phyloP scores from a whole-genome alignment of 1,139 yeast species.

The Hyphopichia burtonii region DNA sequence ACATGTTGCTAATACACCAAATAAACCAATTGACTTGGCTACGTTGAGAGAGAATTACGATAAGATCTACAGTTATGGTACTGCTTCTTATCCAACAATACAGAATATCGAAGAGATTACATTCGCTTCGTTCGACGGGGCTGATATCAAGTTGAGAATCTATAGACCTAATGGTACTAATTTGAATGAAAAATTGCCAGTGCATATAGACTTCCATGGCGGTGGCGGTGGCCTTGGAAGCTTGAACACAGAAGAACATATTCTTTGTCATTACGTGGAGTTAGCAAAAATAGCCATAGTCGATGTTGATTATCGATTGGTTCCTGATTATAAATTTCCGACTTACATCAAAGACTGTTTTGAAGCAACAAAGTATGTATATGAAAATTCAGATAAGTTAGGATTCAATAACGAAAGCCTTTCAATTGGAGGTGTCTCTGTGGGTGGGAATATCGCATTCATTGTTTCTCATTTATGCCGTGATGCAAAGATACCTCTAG shows the following conservation, averaged over 20 bases:
- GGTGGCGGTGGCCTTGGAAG: slow-evolving; percentile 34
- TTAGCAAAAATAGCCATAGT: slow-evolving; percentile 21
- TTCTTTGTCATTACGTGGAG: slow-evolving; percentile 16
- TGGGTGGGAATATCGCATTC: slow-evolving; percentile 19
- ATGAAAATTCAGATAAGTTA: slow-evolving; percentile 8
- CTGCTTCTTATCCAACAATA: slow-evolving; percentile 17
- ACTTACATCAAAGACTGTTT: slow-evolving; percentile 19
- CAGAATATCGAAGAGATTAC: slow-evolving; percentile 11
- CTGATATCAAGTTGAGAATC: slow-evolving; percentile 17
- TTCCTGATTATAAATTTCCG: slow-evolving; percentile 22
- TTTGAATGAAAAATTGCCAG: slow-evolving; percentile 14
- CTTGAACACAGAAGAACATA: slow-evolving; percentile 20
- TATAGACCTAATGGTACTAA: slow-evolving; percentile 18
- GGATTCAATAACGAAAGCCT: slow-evolving; percentile 11
- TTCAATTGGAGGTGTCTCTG: slow-evolving; percentile 24
- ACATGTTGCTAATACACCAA: slow-evolving; percentile 21
- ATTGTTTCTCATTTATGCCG: slow-evolving; percentile 20
- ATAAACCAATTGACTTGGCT: slow-evolving; percentile 15
- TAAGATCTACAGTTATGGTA: slow-evolving; percentile 18
- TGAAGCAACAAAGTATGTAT: slow-evolving; percentile 17
- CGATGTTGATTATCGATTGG: slow-evolving; percentile 33
- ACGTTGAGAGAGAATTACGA: slow-evolving; percentile 17
- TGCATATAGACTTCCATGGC: slow-evolving; percentile 30
- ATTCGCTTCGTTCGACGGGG: slow-evolving; percentile 18
- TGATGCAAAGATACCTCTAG: slow-evolving; percentile 16